phyloP scores from a whole-genome alignment of 2,329 filamentous ascomycete species.

The Epichloe sp. region DNA sequence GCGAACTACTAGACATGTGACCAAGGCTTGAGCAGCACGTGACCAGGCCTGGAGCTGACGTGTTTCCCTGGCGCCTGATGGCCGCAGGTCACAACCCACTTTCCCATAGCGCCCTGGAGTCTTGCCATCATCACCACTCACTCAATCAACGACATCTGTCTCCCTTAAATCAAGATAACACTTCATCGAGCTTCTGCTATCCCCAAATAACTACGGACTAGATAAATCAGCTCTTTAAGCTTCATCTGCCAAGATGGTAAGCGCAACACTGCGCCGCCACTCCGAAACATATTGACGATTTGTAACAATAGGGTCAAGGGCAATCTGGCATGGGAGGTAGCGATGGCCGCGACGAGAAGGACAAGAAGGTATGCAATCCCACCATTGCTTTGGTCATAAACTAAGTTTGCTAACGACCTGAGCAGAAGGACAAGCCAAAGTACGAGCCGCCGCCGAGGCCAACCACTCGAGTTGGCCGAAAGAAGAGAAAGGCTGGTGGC shows the following conservation, averaged over 20 bases:
- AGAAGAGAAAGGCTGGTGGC: conserved; percentile 94
- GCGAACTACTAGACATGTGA: neutral
- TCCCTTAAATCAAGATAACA: neutral
- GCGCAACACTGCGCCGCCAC: conserved; percentile 7
- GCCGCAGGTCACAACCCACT: conserved; percentile 15
- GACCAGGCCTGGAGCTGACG: conserved; percentile 21
- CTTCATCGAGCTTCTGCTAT: neutral
- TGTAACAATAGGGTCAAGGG: conserved; percentile 54
- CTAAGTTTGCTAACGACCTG: conserved; percentile 10
- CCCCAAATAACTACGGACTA: neutral
- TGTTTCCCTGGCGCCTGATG: conserved; percentile 33
- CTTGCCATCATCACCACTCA: conserved; percentile 12
- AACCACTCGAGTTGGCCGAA: conserved; percentile 90
- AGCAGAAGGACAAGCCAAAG: conserved; percentile 98
- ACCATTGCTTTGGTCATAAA: neutral
- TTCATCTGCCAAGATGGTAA: conserved; percentile 23
- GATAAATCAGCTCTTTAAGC: conserved; percentile 15
- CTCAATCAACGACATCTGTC: conserved; percentile 3
- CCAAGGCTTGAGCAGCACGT: neutral
- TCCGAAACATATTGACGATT: neutral
- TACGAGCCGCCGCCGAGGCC: conserved; percentile 97
- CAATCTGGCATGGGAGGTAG: conserved; percentile 77
- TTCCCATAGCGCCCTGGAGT: conserved; percentile 9
- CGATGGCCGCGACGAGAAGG: conserved; percentile 73
- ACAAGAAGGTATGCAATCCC: conserved; percentile 64